Conservation (phyloP, 331 rosid genomes). For the Quercus lobata region DNA sequence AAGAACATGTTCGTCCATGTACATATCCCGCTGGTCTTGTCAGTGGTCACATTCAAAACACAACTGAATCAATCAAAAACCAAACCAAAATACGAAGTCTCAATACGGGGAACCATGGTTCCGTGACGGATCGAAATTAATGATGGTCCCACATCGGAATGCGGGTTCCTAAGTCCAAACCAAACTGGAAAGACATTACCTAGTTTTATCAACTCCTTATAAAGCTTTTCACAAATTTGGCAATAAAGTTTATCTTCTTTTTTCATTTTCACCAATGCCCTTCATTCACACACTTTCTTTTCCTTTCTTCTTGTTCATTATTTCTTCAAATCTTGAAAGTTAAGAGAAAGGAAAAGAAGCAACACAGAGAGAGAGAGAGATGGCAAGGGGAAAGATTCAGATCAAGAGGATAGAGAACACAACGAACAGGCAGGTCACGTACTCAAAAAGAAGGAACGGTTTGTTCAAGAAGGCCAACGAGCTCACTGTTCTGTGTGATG, state of each 20-base stretch:
- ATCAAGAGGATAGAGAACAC: slow-evolving; percentile 88
- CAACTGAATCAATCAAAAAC: neutral
- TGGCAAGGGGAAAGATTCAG: slow-evolving; percentile 98
- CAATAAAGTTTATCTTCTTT: neutral
- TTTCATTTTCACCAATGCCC: slow-evolving; percentile 35
- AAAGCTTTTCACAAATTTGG: slow-evolving; percentile 44
- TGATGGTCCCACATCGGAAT: slow-evolving; percentile 32
- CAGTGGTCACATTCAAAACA: neutral
- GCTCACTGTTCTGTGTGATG: slow-evolving; percentile 88
- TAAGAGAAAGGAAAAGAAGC: neutral
- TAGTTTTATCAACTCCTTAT: slow-evolving; percentile 34
- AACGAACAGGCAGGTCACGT: slow-evolving; percentile 80
- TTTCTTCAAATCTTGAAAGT: neutral
- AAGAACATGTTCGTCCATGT: neutral
- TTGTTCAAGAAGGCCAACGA: slow-evolving; percentile 90
- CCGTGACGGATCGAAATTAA: slow-evolving; percentile 12
- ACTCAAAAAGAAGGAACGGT: slow-evolving; percentile 77
- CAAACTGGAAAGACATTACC: neutral
- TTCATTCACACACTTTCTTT: neutral
- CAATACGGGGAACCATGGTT: neutral
- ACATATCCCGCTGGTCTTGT: too few species aligned
- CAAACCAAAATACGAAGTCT: neutral
- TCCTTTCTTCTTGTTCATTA: neutral
- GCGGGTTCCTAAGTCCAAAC: neutral
- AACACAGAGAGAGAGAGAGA: slow-evolving; percentile 2